Conservation (phyloP, 768 basidiomycete species). For the Lyophyllum decastes region DNA sequence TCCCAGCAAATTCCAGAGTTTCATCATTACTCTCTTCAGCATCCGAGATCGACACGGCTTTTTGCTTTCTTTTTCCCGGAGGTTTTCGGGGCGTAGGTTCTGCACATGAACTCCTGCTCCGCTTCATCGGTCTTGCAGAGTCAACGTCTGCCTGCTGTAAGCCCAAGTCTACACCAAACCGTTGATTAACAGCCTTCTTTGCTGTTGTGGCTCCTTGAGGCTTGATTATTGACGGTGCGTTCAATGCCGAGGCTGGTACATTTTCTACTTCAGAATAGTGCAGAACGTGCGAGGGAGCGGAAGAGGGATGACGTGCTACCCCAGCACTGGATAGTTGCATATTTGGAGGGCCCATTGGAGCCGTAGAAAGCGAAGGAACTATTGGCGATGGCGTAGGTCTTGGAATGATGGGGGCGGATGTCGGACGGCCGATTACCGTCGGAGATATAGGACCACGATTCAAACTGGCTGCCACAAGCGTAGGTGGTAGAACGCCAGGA, state of each 20-base stretch:
- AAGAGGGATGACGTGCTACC: background rate
- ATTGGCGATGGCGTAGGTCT: constrained; percentile 3
- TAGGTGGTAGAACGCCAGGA: background rate
- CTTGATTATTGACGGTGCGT: background rate
- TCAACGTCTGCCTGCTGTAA: background rate
- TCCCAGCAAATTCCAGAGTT: background rate
- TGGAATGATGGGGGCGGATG: background rate
- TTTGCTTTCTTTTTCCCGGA: constrained; percentile 21
- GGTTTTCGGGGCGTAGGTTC: background rate
- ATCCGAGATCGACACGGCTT: constrained; percentile 9
- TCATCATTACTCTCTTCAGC: constrained; percentile 19
- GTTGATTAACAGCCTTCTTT: constrained; percentile 1
- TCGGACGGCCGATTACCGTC: constrained; percentile 5
- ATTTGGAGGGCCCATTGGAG: background rate
- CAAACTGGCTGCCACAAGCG: background rate
- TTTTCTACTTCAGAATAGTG: constrained; percentile 13
- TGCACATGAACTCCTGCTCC: constrained; percentile 1
- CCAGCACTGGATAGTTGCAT: background rate
- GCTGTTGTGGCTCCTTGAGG: background rate
- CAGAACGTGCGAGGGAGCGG: background rate
- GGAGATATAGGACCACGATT: constrained; percentile 14
- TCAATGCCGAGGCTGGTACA: background rate
- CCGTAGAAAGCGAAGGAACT: background rate
- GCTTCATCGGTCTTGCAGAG: background rate
- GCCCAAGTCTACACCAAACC: background rate